Base-by-base conservation (phyloP, 495 filamentous ascomycete species). In the Chaetomium tenue region DNA sequence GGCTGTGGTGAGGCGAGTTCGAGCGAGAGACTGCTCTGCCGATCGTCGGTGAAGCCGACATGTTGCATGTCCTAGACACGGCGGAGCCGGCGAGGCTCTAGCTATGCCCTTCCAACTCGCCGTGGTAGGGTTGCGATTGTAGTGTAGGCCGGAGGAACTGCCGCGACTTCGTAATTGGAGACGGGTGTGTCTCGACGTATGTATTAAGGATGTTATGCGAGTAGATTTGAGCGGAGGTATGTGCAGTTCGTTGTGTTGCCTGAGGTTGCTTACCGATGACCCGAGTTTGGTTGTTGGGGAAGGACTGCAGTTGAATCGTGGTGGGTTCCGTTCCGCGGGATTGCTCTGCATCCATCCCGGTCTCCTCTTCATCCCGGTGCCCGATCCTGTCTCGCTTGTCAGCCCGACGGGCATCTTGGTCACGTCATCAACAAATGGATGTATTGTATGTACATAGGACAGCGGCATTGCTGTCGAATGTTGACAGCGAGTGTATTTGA, bases 391-490 rank as follows among this genome's bases (percentile, higher is more conserved):
- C 65, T 70, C 61, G 71, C 69, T 44, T 69, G 63, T n/a, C 56
- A 25, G 44, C 39, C 60, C 61, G 60, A 42, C 63, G 59, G 20
- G 11, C 23, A 18, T 57, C 58, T 68, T 64, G 59, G 66, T 70
- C 71, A 70, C 69, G 66, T 68, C 69, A 71, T 63, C 58, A 37
- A 51, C 61, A 61, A 68, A 65, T 63, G 30, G 59, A 55, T 53
- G 47, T 2, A n/a, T n/a, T n/a, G n/a, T n/a, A n/a, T n/a, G n/a
- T n/a, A n/a, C n/a, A n/a, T n/a, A 50, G n/a, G 25, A 33, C 44
- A 30, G 56, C 46, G 54, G 33, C 47, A 50, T 30, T 30, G 3
- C 20, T 40, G 55, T 44, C 22, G 22, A 30, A 2, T 1, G 5
- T 40, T 44, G 13, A 18, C 40, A 44, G 40, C 40, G 40, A n/a